phyloP scores from a whole-genome alignment of 2,329 filamentous ascomycete species.

The Cladosporium sp. region DNA sequence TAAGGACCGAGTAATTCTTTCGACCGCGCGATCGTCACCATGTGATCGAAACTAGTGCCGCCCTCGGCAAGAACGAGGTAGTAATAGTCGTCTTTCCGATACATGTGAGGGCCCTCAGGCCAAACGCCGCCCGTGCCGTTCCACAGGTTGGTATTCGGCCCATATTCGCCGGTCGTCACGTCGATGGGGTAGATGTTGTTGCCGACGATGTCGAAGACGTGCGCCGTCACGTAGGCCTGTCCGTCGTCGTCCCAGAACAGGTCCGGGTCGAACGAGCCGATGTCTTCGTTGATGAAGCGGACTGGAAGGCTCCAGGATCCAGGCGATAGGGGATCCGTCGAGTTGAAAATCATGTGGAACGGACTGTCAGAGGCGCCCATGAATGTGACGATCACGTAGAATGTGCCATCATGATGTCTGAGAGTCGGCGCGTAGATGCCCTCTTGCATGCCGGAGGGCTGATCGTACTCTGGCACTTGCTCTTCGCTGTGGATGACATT shows the following conservation, averaged over 20 bases:
- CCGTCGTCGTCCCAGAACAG: conserved; percentile 55
- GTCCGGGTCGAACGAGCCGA: conserved; percentile 22
- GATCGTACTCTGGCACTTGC: conserved; percentile 36
- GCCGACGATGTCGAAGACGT: conserved; percentile 31
- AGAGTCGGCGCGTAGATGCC: conserved; percentile 40
- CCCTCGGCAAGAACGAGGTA: conserved; percentile 33
- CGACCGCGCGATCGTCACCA: conserved; percentile 37
- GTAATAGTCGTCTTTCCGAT: conserved; percentile 31
- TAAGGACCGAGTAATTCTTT: conserved; percentile 33
- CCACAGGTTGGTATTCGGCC: conserved; percentile 27
- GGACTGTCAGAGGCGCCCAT: conserved; percentile 4
- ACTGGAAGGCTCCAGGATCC: conserved; percentile 26
- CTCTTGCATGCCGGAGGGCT: conserved; percentile 32
- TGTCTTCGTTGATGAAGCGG: conserved; percentile 39
- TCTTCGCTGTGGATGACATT: conserved; percentile 33
- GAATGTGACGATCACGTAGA: conserved; percentile 30
- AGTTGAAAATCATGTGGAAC: conserved; percentile 43
- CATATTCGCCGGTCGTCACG: conserved; percentile 29
- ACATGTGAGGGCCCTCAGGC: conserved; percentile 35
- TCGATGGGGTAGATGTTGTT: conserved; percentile 31
- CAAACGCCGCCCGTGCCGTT: conserved; percentile 32
- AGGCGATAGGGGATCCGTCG: conserved; percentile 32
- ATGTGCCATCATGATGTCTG: conserved; percentile 35
- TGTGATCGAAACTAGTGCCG: conserved; percentile 39
- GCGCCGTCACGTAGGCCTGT: conserved; percentile 45